Evolutionary conservation across 495 filamentous ascomycete species (phyloP).

Genomic region (Annulohypoxylon stygium): DNA sequence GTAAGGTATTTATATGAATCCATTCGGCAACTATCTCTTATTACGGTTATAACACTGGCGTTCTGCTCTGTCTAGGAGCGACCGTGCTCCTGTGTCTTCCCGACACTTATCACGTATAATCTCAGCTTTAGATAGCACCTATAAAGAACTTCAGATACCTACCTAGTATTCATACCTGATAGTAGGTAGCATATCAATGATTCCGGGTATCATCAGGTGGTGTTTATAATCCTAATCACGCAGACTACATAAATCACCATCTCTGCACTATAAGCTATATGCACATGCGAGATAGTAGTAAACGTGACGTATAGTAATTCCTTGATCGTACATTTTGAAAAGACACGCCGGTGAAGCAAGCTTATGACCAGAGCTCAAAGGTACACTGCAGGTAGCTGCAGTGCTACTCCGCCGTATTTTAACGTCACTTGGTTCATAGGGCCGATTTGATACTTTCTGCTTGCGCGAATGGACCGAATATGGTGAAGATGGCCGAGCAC

Average conservation of each 20-base stretch:
- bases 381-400: background rate
- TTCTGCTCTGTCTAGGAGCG: no score
- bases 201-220: no score
- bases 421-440: background rate
- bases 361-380: background rate
- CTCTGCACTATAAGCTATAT: background rate
- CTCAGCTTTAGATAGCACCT: no score
- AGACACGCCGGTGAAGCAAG: background rate
- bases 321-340: background rate
- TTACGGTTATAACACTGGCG: no score
- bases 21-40: no score
- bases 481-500: background rate
- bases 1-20: no score
- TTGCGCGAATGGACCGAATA: background rate
- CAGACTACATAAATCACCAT: background rate
- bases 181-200: no score
- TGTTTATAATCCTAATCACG: background rate
- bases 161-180: no score
- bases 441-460: background rate
- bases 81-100: no score
- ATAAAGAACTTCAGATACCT: no score
- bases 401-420: background rate
- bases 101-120: no score
- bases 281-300: background rate
- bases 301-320: background rate